phyloP scores from a whole-genome alignment of 2,329 filamentous ascomycete species.

The Phialophora chinensis region DNA sequence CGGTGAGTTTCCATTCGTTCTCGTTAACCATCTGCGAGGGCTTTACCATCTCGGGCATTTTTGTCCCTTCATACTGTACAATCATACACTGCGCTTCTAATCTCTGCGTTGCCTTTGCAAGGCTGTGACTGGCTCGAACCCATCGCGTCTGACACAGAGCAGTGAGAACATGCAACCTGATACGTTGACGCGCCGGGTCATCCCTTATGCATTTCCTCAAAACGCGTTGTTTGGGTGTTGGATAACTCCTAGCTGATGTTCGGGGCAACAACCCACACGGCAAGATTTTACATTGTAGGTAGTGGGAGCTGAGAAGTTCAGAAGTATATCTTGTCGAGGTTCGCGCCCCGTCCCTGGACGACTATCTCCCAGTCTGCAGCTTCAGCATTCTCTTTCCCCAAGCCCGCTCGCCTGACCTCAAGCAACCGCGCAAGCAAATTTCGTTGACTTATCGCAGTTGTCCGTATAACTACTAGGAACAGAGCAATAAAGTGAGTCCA shows the following conservation, averaged over 20 bases:
- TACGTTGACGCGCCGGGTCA: conserved; percentile 21
- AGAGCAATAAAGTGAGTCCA: conserved; percentile 13
- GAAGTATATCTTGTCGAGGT: conserved; percentile 26
- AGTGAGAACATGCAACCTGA: neutral
- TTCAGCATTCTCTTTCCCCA: conserved; percentile 17
- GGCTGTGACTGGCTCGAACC: conserved; percentile 10
- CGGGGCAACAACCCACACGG: conserved; percentile 15
- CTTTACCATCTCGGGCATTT: conserved; percentile 32
- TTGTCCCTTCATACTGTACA: conserved; percentile 17
- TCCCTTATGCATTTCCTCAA: conserved; percentile 8
- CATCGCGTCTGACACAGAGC: conserved; percentile 10
- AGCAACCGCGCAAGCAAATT: too few species aligned
- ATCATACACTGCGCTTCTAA: neutral
- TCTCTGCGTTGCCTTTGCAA: neutral
- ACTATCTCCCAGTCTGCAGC: conserved; percentile 16
- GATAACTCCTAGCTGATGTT: conserved; percentile 6
- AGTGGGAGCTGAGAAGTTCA: conserved; percentile 9
- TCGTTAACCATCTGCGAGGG: neutral
- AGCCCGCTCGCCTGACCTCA: conserved; percentile 9
- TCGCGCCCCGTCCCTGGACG: conserved; percentile 20
- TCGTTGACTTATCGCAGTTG: neutral
- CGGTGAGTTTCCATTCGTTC: conserved; percentile 25
- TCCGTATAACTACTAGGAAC: neutral
- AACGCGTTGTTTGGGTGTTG: conserved; percentile 25
- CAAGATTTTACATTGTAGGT: neutral